These are phyloP conservation scores for Lasiosphaeriaceae sp. DNA, from an alignment of 495 filamentous ascomycete genomes.

Conservation along the genomic window DNA sequence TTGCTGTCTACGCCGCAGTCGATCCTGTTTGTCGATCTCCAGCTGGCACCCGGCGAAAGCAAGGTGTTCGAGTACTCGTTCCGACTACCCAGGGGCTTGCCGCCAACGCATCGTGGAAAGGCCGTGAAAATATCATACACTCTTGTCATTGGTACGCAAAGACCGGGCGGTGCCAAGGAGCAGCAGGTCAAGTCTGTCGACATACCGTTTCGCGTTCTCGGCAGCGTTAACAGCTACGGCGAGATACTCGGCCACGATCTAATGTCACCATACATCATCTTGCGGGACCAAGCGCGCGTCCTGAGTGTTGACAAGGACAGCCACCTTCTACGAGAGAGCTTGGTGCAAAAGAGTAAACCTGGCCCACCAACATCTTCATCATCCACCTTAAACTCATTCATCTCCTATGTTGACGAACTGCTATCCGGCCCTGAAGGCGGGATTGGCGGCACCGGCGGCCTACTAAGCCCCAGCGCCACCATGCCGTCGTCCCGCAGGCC, in stretches of 20 bases:
- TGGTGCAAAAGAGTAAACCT: constrained; percentile 4
- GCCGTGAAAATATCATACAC: constrained; percentile 93
- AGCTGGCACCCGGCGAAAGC: constrained; percentile 84
- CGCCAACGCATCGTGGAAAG: constrained; percentile 85
- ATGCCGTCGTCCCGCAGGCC: constrained; percentile 51
- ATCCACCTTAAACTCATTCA: constrained; percentile 57
- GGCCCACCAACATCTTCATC: constrained; percentile 12
- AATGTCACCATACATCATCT: constrained; percentile 87
- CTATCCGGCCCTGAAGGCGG: constrained; percentile 57
- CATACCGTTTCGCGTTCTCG: constrained; percentile 90
- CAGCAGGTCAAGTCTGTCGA: constrained; percentile 88
- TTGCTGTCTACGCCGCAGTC: constrained; percentile 94
- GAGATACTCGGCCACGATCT: constrained; percentile 74
- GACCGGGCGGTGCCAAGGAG: constrained; percentile 70
- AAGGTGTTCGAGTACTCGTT: constrained; percentile 83
- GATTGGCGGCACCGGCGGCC: constrained; percentile 44
- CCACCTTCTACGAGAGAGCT: too few species aligned
- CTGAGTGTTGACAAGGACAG: constrained; percentile 39
- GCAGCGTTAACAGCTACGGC: constrained; percentile 70
- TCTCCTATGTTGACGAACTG: constrained; percentile 77
- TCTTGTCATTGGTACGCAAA: constrained; percentile 86
- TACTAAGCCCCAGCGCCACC: constrained; percentile 66
- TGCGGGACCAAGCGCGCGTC: constrained; percentile 78
- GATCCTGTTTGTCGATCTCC: constrained; percentile 90
- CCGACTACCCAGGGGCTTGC: constrained; percentile 77